A percentile compares a stretch with the other conserved stretches of the same genome.
These are phyloP conservation scores for Solanum sparsipilum DNA, from an alignment of 257 asterid genomes.

Conservation along the genomic window DNA sequence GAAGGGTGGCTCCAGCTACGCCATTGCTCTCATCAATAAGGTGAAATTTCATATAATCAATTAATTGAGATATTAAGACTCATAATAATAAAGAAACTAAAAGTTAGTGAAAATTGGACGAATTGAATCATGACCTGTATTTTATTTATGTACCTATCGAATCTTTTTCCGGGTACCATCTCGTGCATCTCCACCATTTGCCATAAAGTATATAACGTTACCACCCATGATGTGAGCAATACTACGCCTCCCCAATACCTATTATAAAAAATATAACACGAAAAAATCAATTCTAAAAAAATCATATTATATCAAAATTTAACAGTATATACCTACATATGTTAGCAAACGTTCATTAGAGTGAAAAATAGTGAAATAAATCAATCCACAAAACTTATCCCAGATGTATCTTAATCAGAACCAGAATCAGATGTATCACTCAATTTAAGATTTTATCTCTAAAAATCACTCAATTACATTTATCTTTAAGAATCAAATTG, in stretches of 20 bases:
- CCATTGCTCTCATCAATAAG: background rate
- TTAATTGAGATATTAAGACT: background rate
- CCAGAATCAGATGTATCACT: too few species aligned
- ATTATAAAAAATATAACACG: background rate
- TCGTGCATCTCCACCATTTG: background rate
- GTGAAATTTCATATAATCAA: background rate
- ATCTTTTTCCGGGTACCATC: background rate
- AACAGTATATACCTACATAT: background rate
- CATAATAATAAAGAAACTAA: background rate
- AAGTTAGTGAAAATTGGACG: too few species aligned
- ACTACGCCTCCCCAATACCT: slow-evolving; percentile 42
- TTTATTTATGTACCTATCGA: background rate
- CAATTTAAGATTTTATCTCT: too few species aligned
- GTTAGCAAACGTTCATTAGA: background rate
- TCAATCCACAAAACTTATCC: background rate
- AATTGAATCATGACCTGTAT: background rate
- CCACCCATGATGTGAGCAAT: background rate
- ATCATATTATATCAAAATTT: background rate
- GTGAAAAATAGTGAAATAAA: background rate
- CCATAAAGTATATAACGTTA: background rate
- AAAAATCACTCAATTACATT: too few species aligned
- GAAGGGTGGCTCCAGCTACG: too few species aligned
- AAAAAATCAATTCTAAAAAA: background rate
- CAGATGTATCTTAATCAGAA: background rate
- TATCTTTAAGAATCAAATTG: too few species aligned